Evolutionary conservation across 2,329 filamentous ascomycete species (phyloP).

Genomic region (Lachnellula suecica): DNA sequence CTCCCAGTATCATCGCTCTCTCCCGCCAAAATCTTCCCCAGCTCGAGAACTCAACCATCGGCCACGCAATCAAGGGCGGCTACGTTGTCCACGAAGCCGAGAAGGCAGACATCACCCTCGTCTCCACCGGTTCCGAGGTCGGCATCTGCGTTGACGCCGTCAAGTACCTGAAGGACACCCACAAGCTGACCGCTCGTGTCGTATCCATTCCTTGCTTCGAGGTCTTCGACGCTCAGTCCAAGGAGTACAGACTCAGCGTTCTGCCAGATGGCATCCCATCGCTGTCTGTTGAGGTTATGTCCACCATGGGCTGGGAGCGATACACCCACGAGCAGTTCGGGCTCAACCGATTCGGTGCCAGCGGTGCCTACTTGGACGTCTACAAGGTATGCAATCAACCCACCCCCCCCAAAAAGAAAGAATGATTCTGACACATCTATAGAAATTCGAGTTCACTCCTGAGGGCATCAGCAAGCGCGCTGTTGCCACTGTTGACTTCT

Average conservation of each 20-base stretch:
- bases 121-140: constrained; percentile 96
- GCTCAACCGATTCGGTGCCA: constrained; percentile 98
- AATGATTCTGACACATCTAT: constrained; percentile 38
- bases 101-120: constrained; percentile 81
- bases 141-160: constrained; percentile 89
- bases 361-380: constrained; percentile 94
- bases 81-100: constrained; percentile 86
- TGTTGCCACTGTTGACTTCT: constrained; percentile 90
- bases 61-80: constrained; percentile 89
- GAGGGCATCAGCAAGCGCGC: constrained; percentile 97
- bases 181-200: constrained; percentile 83
- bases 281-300: constrained; percentile 94
- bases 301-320: constrained; percentile 97
- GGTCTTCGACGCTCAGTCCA: constrained; percentile 89
- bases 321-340: constrained; percentile 99
- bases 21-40: constrained; percentile 98
- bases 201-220: constrained; percentile 97
- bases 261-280: constrained; percentile 93
- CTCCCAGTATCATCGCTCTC: constrained; percentile 89
- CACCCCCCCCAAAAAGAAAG: no score
- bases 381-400: constrained; percentile 77
- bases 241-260: constrained; percentile 92
- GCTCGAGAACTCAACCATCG: constrained; percentile 89
- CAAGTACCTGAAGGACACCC: constrained; percentile 86
- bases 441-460: constrained; percentile 99